Percentiles rank a stretch among this genome's conserved stretches.
phyloP scores from a whole-genome alignment of 345 rosid species.

The Salix dunnii region DNA sequence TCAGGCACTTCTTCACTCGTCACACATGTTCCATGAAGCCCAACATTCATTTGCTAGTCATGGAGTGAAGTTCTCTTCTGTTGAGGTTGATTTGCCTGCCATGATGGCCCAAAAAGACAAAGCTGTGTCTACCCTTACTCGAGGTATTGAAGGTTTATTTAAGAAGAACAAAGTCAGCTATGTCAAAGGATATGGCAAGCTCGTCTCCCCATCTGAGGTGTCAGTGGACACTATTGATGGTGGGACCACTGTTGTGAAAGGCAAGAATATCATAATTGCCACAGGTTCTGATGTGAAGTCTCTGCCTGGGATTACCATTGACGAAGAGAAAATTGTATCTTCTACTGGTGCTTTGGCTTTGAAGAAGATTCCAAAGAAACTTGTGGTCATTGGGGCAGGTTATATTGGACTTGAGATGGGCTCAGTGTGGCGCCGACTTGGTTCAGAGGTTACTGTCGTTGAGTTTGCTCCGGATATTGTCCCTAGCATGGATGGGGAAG shows the following conservation, averaged over 20 bases:
- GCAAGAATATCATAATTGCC: slow-evolving; percentile 85
- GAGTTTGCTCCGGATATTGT: slow-evolving; percentile 94
- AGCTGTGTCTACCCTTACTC: slow-evolving; percentile 78
- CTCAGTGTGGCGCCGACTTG: slow-evolving; percentile 90
- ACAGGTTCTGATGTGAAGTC: slow-evolving; percentile 98
- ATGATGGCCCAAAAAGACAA: slow-evolving; percentile 97
- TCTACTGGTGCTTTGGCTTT: slow-evolving; percentile 91
- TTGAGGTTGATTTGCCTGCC: slow-evolving; percentile 92
- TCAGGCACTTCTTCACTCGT: slow-evolving; percentile 98
- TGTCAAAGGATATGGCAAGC: slow-evolving; percentile 92
- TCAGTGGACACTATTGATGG: slow-evolving; percentile 88
- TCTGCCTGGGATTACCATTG: slow-evolving; percentile 88
- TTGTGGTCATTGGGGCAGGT: slow-evolving; percentile 96
- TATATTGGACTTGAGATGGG: slow-evolving; percentile 99
- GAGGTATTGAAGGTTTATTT: slow-evolving; percentile 92
- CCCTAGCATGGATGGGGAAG: slow-evolving; percentile 92
- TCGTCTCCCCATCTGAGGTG: slow-evolving; percentile 79
- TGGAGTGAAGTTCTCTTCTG: slow-evolving; percentile 83
- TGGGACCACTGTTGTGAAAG: slow-evolving; percentile 69
- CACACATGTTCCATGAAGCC: slow-evolving; percentile 98
- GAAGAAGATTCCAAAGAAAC: slow-evolving; percentile 79
- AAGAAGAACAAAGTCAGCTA: slow-evolving; percentile 96
- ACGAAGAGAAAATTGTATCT: slow-evolving; percentile 88
- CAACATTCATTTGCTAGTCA: slow-evolving; percentile 75
- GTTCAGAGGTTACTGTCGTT: slow-evolving; percentile 96